phyloP scores from a whole-genome alignment of 2,329 filamentous ascomycete species.

The Pestalotiopsis sp. region DNA sequence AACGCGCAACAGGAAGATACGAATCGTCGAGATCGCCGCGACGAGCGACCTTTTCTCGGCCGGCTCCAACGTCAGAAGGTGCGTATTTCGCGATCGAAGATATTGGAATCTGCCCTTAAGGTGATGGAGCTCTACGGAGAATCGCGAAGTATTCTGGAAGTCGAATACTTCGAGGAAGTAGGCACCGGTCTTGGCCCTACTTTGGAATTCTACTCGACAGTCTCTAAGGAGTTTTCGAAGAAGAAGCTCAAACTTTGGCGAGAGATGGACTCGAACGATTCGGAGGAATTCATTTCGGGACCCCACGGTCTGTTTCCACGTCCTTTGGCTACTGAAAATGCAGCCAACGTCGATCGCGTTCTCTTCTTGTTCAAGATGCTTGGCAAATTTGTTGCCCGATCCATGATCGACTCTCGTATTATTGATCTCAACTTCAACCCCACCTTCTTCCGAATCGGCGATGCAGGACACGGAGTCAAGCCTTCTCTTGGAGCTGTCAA shows the following conservation, averaged over 20 bases:
- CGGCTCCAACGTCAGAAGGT: constrained; percentile 95
- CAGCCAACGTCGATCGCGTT: constrained; percentile 84
- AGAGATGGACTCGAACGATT: constrained; percentile 76
- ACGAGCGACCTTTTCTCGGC: constrained; percentile 89
- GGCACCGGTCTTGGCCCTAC: constrained; percentile 95
- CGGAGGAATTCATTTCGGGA: constrained; percentile 83
- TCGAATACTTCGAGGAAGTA: constrained; percentile 98
- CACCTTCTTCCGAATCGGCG: constrained; percentile 93
- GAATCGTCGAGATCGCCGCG: constrained; percentile 78
- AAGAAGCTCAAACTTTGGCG: constrained; percentile 98
- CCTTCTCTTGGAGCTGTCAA: constrained; percentile 90
- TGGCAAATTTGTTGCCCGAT: constrained; percentile 95
- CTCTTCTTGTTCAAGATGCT: constrained; percentile 89
- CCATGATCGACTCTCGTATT: constrained; percentile 97
- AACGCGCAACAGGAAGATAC: constrained; percentile 84
- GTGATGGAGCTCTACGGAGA: constrained; percentile 98
- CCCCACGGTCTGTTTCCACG: constrained; percentile 87
- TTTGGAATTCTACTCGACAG: constrained; percentile 95
- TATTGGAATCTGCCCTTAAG: constrained; percentile 94
- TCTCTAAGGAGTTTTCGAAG: constrained; percentile 95
- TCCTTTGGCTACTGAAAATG: constrained; percentile 81
- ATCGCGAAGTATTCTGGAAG: constrained; percentile 93
- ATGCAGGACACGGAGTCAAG: constrained; percentile 67
- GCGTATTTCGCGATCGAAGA: constrained; percentile 92
- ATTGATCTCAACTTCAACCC: constrained; percentile 98